Evolutionary conservation across 441 rosid species (phyloP).

Genomic region (Adansonia grandidieri): DNA sequence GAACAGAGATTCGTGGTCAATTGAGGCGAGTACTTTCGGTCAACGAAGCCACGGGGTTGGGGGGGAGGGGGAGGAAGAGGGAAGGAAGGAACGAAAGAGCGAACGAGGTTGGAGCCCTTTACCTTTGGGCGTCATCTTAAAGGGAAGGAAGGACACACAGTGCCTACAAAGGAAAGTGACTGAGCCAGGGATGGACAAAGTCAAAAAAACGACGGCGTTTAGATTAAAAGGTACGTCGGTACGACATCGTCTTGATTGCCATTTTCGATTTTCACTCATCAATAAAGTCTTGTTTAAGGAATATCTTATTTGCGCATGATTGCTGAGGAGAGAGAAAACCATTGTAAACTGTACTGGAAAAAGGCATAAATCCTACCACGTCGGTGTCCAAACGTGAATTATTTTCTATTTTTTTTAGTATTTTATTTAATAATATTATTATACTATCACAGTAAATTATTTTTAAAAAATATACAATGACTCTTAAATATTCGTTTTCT

Average conservation of each 20-base stretch:
- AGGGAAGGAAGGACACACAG: slow-evolving; percentile 26
- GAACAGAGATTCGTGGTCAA: background rate
- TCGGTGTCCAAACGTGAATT: background rate
- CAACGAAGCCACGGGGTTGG: slow-evolving; percentile 25
- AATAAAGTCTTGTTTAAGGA: background rate
- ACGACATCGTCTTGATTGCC: background rate
- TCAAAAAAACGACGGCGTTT: slow-evolving; percentile 30
- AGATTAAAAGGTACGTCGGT: background rate
- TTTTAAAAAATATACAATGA: background rate
- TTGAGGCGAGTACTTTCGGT: slow-evolving; percentile 21
- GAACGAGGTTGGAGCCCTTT: background rate
- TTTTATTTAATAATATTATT: no score
- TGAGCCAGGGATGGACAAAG: slow-evolving; percentile 15
- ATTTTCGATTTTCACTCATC: background rate
- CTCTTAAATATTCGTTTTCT: background rate
- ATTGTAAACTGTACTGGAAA: background rate
- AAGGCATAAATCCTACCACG: background rate
- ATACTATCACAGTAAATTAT: background rate
- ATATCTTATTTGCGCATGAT: background rate
- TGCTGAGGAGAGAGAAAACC: background rate
- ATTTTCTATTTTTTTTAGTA: no score
- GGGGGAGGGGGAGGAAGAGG: background rate
- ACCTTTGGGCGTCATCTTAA: slow-evolving; percentile 23
- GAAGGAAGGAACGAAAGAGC: background rate
- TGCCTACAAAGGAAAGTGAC: slow-evolving; percentile 4